Evolutionary conservation across 2,329 filamentous ascomycete genomes (phyloP), one percentile per base, ranked within the genome.

Genomic region (Claviceps purpurea): DNA sequence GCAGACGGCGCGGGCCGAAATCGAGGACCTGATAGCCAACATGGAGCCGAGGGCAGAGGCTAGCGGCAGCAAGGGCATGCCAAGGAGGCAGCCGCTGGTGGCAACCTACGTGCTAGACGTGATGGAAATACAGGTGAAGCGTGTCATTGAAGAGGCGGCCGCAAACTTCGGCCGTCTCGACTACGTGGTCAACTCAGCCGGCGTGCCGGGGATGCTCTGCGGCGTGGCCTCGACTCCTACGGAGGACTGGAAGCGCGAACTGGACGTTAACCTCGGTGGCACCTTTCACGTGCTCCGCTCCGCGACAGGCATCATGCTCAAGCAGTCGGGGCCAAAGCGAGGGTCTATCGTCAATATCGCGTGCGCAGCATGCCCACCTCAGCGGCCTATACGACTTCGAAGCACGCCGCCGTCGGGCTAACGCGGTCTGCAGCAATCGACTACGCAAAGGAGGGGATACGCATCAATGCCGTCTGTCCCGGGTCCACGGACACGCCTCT

Each of bases 391-490:
- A 60, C 70, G 3, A 67, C 74, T 0, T 68, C 72, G 46, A 81
- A 80, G 62, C 76, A 79, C 59, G 76, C 71, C 30, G 70, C 78
- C 5, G 57, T 78, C 49, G 75, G 75, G 0, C 64, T 82, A 45
- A 79, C 75, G 8, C 73, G 69, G 59, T 71, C 70, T 2, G 77
- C 81, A 55, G 78, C 73, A 1, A 70, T 73, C 47, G 68, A 69
- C 1, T 81, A 81, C 63, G 74, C 72, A 0, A 59, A 67, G 4
- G 59, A 68, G 47, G 72, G 71, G 3, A 78, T 82, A 52, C 73
- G 77, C 48, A 76, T 82, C 61, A 82, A 82, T 58, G 77, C 76
- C 2, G 73, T 82, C 18, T 80, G 78, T 52, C 78, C 78, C 3
- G 24, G 71, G 10, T 76, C 72, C 18, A 66, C 75, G 37, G 60